Base-by-base conservation (phyloP, 1,139 yeast genomes). In the Suhomyces taliae region DNA sequence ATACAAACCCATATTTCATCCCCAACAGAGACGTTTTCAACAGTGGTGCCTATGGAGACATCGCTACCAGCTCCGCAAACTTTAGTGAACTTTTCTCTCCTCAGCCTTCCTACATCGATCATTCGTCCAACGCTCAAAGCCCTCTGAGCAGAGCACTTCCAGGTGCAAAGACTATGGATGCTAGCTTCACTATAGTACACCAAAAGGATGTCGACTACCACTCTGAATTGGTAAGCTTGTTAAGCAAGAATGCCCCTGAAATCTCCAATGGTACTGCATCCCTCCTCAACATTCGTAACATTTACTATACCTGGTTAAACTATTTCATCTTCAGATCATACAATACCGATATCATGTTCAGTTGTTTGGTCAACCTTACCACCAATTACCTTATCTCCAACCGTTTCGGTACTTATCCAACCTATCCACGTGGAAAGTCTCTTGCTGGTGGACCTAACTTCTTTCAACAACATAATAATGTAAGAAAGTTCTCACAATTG, bases 381-480 rank as follows among this genome's bases (percentile, higher is more conserved):
- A 69, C 77, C 24, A 74, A 74, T 53, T 74, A 69, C 50, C 55
- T 74, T 43, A 66, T 72, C 31, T 64, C 76, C 34, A 72, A 64
- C 47, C 59, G 64, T 40, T 65, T 69, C 49, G 62, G 62, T 41
- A 55, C 47, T 40, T 35, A 51, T 47, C 48, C 59, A 50, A 33
- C 44, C 51, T n/a, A 43, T 27, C 36, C 43, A 6, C 12, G 15
- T 2, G 33, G 19, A 10, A 29, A 40, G 27, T 12, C 34, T 14
- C n/a, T 35, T 9, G 27, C 24, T 8, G 24, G 33, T 7, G 45
- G 36, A 6, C 9, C 37, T 4, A 44, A 42, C 9, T 45, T 27
- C 34, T 46, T 37, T 32, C 41, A 32, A 19, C 44, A 46, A 27
- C 49, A 46, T n/a, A 12, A 40, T 7, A 15, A 33, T n/a, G 47